Conservation (phyloP, 2,329 filamentous ascomycete genomes). For the Colletotrichum nymphaeae region DNA sequence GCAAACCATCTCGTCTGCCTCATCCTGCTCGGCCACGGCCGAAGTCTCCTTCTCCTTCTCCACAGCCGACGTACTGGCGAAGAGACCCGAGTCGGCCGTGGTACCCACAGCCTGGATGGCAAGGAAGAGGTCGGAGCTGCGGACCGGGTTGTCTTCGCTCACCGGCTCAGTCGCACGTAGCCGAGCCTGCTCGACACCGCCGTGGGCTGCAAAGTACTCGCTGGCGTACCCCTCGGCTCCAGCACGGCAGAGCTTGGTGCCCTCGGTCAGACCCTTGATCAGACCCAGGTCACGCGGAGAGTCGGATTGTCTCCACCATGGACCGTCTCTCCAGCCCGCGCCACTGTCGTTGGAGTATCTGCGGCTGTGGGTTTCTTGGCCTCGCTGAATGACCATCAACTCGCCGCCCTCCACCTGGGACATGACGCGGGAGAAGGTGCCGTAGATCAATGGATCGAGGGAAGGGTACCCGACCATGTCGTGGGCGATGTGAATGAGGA, state of each 20-base stretch:
- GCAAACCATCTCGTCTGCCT: constrained; percentile 71
- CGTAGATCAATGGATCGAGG: constrained; percentile 91
- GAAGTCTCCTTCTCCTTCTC: constrained; percentile 67
- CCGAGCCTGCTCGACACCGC: constrained; percentile 84
- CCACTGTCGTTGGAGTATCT: constrained; percentile 69
- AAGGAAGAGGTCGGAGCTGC: constrained; percentile 94
- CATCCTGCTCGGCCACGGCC: constrained; percentile 61
- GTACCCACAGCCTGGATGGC: constrained; percentile 89
- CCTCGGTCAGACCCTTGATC: constrained; percentile 84
- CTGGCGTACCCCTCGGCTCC: constrained; percentile 88
- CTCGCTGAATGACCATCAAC: constrained; percentile 91
- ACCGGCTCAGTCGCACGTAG: constrained; percentile 82
- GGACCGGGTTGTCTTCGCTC: constrained; percentile 87
- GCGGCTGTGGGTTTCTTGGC: constrained; percentile 82
- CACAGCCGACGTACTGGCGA: constrained; percentile 66
- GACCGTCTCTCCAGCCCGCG: constrained; percentile 89
- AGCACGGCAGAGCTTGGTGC: constrained; percentile 90
- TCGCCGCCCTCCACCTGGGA: constrained; percentile 98
- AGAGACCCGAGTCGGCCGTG: constrained; percentile 73
- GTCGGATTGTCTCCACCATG: constrained; percentile 88
- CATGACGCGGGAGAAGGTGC: constrained; percentile 95
- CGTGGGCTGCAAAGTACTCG: constrained; percentile 84
- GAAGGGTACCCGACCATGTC: constrained; percentile 95
- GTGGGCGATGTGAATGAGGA: constrained; percentile 97
- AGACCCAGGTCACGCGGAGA: constrained; percentile 80